A percentile compares a stretch with the other conserved stretches of the same genome.
These are phyloP conservation scores for Globisporangium barbulae DNA, from an alignment of 352 stramenopile species.

Conservation along the genomic window DNA sequence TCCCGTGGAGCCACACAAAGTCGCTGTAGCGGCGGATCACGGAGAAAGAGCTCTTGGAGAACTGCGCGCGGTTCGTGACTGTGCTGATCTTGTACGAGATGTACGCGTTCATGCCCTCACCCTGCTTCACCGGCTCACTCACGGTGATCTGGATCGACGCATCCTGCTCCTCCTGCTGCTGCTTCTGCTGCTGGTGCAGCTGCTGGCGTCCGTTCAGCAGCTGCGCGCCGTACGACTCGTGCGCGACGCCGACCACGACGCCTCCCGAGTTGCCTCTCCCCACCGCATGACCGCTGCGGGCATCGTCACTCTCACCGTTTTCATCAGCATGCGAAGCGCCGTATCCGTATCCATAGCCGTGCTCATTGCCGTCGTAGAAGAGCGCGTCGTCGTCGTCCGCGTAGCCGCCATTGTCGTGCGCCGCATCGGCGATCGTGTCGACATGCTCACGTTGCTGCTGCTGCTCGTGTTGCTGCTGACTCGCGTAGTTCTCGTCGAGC, in stretches of 20 bases:
- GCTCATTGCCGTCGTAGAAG: constrained; percentile 17
- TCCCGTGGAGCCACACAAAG: constrained; percentile 95
- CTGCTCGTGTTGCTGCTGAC: not conserved
- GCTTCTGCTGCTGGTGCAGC: constrained; percentile 11
- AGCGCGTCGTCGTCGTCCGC: constrained; percentile 17
- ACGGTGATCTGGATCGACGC: constrained; percentile 83
- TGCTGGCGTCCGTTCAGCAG: constrained; percentile 12
- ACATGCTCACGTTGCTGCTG: constrained; percentile 5
- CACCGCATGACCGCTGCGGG: not conserved
- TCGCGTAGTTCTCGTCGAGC: constrained; percentile 35
- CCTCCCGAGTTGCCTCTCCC: not conserved
- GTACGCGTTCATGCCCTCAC: constrained; percentile 97
- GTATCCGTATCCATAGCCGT: constrained; percentile 19
- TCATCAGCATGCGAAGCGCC: not conserved
- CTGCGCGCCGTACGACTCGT: constrained; percentile 21
- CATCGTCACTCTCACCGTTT: not conserved
- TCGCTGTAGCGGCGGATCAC: constrained; percentile 94
- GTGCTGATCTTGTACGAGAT: constrained; percentile 96
- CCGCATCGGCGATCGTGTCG: constrained; percentile 6
- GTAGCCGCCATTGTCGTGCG: not conserved
- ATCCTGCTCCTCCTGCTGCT: constrained; percentile 5
- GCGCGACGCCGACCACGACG: constrained; percentile 4
- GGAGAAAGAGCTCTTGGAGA: constrained; percentile 84
- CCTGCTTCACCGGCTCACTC: constrained; percentile 94
- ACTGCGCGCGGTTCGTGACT: constrained; percentile 70